A percentile compares a stretch with the other conserved stretches of the same genome.
These are phyloP conservation scores for Scleroderma bovista DNA, from an alignment of 768 basidiomycete genomes.

Conservation along the genomic window DNA sequence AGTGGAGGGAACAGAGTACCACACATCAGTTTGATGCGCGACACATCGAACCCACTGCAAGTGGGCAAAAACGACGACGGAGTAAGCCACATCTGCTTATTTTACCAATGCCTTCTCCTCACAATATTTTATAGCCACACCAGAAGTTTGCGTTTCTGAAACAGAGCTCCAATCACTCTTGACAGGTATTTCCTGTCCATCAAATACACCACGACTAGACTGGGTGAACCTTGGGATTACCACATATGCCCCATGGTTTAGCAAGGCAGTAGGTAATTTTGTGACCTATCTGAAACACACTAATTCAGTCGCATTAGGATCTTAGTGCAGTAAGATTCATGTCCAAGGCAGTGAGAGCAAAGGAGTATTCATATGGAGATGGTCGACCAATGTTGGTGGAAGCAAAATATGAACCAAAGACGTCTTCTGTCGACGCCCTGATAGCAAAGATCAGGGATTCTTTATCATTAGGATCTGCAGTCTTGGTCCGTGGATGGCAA, in stretches of 20 bases:
- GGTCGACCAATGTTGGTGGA: not conserved
- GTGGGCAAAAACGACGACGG: not conserved
- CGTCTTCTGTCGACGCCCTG: not conserved
- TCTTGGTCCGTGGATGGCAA: not conserved
- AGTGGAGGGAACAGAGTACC: not conserved
- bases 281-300: not conserved
- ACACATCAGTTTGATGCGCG: not conserved
- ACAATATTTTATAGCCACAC: not conserved
- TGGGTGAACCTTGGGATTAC: not conserved
- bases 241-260: not conserved
- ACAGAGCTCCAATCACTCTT: not conserved
- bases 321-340: not conserved
- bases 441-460: not conserved
- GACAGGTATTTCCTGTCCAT: slow-evolving; percentile 13
- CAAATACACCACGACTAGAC: not conserved
- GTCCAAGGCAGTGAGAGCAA: not conserved
- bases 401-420: not conserved
- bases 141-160: not conserved
- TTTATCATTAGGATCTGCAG: not conserved
- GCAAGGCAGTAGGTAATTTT: not conserved
- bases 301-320: not conserved
- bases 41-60: not conserved
- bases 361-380: not conserved
- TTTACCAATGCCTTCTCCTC: not conserved
- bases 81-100: not conserved